Conservation (phyloP, 75 land plant genomes). For the Pinus albicaulis region DNA sequence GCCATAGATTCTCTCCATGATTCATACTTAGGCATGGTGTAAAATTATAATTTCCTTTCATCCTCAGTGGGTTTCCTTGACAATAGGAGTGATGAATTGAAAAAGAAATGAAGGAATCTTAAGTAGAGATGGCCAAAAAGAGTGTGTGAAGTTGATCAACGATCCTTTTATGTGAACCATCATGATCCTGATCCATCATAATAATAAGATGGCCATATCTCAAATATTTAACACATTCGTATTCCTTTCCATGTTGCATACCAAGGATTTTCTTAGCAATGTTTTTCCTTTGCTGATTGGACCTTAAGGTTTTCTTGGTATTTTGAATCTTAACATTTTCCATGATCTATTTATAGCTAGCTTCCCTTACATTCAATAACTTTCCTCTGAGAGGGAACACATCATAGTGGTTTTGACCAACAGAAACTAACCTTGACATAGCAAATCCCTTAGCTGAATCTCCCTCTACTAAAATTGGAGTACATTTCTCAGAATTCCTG, state of each 20-base stretch:
- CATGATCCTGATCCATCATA: no score
- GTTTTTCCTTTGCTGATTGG: no score
- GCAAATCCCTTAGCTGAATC: conserved; percentile 83
- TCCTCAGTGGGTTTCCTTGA: conserved; percentile 88
- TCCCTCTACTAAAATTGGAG: conserved; percentile 43
- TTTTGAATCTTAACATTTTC: no score
- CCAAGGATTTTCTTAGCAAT: conserved; percentile 51
- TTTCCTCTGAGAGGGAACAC: conserved; percentile 73
- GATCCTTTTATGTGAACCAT: conserved; percentile 3
- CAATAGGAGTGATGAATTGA: conserved; percentile 97
- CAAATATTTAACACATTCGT: no score
- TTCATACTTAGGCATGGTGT: no score
- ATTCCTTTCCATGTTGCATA: conserved; percentile 82
- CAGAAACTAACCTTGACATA: conserved; percentile 88
- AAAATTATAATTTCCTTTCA: conserved; percentile 23
- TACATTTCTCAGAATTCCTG: no score
- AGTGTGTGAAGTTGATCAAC: conserved; percentile 90
- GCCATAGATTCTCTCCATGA: conserved; percentile 65
- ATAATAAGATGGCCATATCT: no score
- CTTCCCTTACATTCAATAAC: no score
- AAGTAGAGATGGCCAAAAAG: no score
- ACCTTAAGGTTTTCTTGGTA: conserved; percentile 25
- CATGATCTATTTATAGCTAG: no score
- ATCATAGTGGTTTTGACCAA: conserved; percentile 85
- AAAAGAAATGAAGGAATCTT: conserved; percentile 46